Base-by-base conservation (phyloP, 495 filamentous ascomycete species). In the Tuber calosporum region DNA sequence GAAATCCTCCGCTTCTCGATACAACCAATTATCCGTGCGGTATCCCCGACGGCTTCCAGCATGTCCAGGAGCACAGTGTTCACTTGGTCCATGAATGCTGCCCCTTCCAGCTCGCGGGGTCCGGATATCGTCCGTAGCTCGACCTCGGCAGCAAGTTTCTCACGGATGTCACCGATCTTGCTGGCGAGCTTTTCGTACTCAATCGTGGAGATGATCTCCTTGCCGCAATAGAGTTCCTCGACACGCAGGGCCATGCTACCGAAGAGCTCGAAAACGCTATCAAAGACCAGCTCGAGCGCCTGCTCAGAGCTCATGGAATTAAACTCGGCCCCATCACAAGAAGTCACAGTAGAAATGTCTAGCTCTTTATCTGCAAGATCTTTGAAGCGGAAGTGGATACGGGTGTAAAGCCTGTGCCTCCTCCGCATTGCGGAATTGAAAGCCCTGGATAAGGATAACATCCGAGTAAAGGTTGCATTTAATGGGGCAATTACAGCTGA, bases 1-100 rank as follows among this genome's bases (percentile, higher is more conserved):
- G 69, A 69, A 19, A 80, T 45, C 67, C 73, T 68, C 39, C 71
- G 45, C 48, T 78, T 75, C 70, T 80, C 74, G 38, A 81, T 81
- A 22, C 70, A 48, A 9, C 66, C 68, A 62, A 78, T 68, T 37
- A 78, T 62, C 36, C 58, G 66, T 69, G 79, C 72, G 40, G 70
- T 66, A 70, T 80, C 79, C 22, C 72, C 70, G 38, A 78, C 69
- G 58, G 71, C 67, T 39, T 77, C 72, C 36, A 81, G 71, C 71
- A 81, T 74, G 37, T 81, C 79, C 20, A 81, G 62, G 42, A 81
- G 53, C 48, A 77, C 69, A 2, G 79, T 73, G 40, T 81, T 81
- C n/a, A 81, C 30, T 66, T 81, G 76, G 58, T 81, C 79, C 20
- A 73, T 81, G 41, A 76, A 81, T 11, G 79, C 79, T 43, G 79